Conservation (phyloP, 169 alveolate species). For the Plasmodium fragile region DNA sequence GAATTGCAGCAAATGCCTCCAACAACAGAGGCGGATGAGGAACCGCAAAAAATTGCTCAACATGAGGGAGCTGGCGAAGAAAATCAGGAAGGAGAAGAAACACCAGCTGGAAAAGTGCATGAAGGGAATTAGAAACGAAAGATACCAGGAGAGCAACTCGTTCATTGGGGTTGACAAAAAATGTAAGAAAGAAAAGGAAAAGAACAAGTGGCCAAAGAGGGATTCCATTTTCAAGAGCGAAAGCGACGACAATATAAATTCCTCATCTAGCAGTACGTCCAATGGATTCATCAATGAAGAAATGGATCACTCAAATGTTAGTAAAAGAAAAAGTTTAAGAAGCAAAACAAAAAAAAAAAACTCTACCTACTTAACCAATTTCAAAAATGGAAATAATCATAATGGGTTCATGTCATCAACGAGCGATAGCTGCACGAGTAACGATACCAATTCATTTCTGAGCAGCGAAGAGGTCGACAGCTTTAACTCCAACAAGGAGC, state of each 20-base stretch:
- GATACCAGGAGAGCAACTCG: background rate
- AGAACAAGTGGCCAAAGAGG: background rate
- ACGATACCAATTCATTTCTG: slow-evolving; percentile 32
- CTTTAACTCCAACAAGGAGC: slow-evolving; percentile 44
- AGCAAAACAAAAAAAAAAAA: background rate
- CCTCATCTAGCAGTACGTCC: slow-evolving; percentile 49
- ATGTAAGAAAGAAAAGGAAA: slow-evolving; percentile 8
- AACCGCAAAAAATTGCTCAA: background rate
- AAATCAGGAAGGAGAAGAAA: slow-evolving; percentile 52
- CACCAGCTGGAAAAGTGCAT: slow-evolving; percentile 20
- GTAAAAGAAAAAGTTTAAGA: slow-evolving; percentile 20
- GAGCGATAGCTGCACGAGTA: slow-evolving; percentile 54
- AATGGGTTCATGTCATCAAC: slow-evolving; percentile 27
- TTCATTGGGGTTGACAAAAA: background rate
- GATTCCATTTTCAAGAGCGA: slow-evolving; percentile 27
- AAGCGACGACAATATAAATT: slow-evolving; percentile 41
- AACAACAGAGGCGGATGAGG: slow-evolving; percentile 7
- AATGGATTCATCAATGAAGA: slow-evolving; percentile 31
- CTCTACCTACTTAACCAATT: background rate
- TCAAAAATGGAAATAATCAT: slow-evolving; percentile 4
- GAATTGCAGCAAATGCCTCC: slow-evolving; percentile 43
- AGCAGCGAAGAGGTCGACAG: slow-evolving; percentile 41
- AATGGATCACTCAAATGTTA: background rate
- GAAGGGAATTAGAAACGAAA: slow-evolving; percentile 12
- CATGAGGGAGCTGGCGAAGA: slow-evolving; percentile 35